These are phyloP conservation scores for Aspergillus sp. DNA, from an alignment of 2,329 filamentous ascomycete species.

Conservation along the genomic window DNA sequence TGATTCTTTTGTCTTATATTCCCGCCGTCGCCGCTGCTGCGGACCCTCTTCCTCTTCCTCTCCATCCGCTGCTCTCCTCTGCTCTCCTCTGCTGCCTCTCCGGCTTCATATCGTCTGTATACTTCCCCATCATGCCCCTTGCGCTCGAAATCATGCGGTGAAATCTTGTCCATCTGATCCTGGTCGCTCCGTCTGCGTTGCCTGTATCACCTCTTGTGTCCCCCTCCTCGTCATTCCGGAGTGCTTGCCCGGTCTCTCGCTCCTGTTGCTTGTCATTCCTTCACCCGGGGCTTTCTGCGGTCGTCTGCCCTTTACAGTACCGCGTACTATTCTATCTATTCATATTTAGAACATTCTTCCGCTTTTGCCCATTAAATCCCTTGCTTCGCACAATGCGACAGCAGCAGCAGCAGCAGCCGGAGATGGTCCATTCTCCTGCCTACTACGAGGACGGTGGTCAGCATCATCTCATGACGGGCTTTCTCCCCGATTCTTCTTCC, in stretches of 20 bases:
- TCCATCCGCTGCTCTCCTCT: constrained; percentile 4
- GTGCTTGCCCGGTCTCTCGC: constrained; percentile 5
- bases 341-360: not conserved
- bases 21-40: constrained; percentile 3
- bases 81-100: not conserved
- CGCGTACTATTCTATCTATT: too few species aligned
- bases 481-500: constrained; percentile 10
- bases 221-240: constrained; percentile 12
- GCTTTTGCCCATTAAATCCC: constrained; percentile 4
- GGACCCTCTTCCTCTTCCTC: constrained; percentile 1
- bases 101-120: not conserved
- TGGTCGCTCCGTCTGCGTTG: constrained; percentile 13
- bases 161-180: constrained; percentile 10
- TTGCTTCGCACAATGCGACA: constrained; percentile 14
- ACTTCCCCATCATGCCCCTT: constrained; percentile 8
- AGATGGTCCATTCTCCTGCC: constrained; percentile 30
- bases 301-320: too few species aligned
- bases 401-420: constrained; percentile 16
- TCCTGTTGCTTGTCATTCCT: not conserved
- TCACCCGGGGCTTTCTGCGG: not conserved
- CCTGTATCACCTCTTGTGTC: constrained; percentile 12
- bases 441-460: constrained; percentile 24
- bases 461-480: constrained; percentile 11
- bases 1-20: not conserved
- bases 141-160: constrained; percentile 6